phyloP scores from a whole-genome alignment of 1,284 basidiomycete genomes.

The Melampsora larici-populina region DNA sequence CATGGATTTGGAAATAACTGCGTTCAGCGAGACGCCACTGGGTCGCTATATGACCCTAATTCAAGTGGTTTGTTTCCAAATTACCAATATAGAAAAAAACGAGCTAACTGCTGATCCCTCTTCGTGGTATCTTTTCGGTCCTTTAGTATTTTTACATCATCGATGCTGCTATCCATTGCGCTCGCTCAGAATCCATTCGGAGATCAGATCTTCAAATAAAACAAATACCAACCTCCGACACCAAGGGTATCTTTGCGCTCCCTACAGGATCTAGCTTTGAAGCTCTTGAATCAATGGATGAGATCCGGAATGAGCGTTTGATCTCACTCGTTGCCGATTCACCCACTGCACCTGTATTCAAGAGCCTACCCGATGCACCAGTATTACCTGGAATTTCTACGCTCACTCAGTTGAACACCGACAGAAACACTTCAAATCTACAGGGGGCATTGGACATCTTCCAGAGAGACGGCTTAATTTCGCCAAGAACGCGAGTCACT shows the following conservation, averaged over 20 bases:
- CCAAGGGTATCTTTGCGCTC: background rate
- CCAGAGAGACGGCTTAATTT: too few relatives aligned
- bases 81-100: background rate
- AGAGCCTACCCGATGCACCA: background rate
- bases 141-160: background rate
- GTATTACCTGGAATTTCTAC: background rate
- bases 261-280: background rate
- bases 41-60: background rate
- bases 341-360: background rate
- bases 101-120: background rate
- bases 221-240: background rate
- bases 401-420: background rate
- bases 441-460: too few relatives aligned
- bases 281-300: background rate
- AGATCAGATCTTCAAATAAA: background rate
- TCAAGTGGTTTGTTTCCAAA: background rate
- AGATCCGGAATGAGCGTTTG: background rate
- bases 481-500: too few relatives aligned
- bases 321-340: background rate
- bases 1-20: slow-evolving; percentile 1
- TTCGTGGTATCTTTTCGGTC: background rate
- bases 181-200: background rate
- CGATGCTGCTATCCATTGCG: slow-evolving; percentile 7
- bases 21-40: background rate
- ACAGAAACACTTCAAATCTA: too few relatives aligned